Evolutionary conservation across 371 early-diverging fungal genomes (phyloP).

Genomic region (Mortierella sp.): DNA sequence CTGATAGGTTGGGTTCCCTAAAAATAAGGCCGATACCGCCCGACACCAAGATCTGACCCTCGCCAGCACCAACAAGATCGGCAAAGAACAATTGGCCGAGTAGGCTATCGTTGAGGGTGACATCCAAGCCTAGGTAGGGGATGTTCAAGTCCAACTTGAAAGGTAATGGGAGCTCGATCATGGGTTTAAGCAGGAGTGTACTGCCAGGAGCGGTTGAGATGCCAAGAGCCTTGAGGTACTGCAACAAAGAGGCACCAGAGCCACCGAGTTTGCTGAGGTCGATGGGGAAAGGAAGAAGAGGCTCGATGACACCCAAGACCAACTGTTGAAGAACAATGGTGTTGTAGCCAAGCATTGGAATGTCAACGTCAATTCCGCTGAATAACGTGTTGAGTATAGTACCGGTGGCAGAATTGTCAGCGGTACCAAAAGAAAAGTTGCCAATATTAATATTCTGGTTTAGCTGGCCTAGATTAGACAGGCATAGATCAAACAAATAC

Average conservation of each 20-base stretch:
- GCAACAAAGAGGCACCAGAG: constrained; percentile 27
- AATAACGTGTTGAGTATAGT: constrained; percentile 38
- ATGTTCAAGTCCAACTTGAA: constrained; percentile 49
- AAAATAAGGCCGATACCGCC: constrained; percentile 53
- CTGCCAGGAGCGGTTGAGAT: constrained; percentile 50
- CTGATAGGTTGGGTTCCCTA: constrained; percentile 39
- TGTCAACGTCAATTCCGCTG: constrained; percentile 31
- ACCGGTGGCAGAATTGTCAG: constrained; percentile 18
- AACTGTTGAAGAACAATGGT: constrained; percentile 36
- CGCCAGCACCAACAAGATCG: constrained; percentile 42
- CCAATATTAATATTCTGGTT: constrained; percentile 49
- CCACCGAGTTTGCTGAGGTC: constrained; percentile 32
- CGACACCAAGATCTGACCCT: constrained; percentile 43
- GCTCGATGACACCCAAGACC: constrained; percentile 26
- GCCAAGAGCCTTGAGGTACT: constrained; percentile 39
- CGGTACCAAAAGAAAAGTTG: constrained; percentile 46
- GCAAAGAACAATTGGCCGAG: constrained; percentile 47
- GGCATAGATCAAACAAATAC: not conserved
- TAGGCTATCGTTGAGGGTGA: constrained; percentile 38
- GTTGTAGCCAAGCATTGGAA: constrained; percentile 42
- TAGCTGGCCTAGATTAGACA: constrained; percentile 24
- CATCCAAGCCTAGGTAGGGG: constrained; percentile 49
- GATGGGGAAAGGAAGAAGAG: constrained; percentile 33
- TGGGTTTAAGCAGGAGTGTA: constrained; percentile 47
- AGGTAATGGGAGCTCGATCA: constrained; percentile 42